These are phyloP conservation scores for Goniomonas avonlea DNA, from an alignment of 78 protist genomes.

Conservation along the genomic window DNA sequence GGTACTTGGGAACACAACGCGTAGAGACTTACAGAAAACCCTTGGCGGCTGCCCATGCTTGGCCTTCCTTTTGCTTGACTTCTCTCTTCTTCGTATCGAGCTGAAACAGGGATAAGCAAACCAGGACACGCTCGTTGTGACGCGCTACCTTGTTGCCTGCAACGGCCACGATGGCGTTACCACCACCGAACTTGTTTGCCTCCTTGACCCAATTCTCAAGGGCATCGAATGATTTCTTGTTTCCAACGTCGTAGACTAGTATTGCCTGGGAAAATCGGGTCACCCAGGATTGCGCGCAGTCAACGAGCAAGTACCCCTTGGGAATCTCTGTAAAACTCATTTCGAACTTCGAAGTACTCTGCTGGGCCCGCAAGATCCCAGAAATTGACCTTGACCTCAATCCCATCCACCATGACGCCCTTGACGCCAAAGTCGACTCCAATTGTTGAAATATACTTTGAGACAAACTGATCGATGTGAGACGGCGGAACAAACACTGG, in stretches of 20 bases:
- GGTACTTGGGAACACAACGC: not conserved
- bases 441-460: slow-evolving; percentile 57
- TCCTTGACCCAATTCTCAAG: slow-evolving; percentile 41
- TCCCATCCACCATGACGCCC: not conserved
- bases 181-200: slow-evolving; percentile 23
- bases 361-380: slow-evolving; percentile 61
- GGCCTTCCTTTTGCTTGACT: slow-evolving; percentile 37
- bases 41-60: slow-evolving; percentile 19
- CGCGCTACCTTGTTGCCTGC: slow-evolving; percentile 52
- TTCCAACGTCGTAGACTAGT: slow-evolving; percentile 49
- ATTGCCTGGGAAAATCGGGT: no score
- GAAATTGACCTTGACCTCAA: slow-evolving; percentile 36
- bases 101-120: not conserved
- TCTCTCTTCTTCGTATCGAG: not conserved
- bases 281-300: no score
- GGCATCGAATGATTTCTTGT: slow-evolving; percentile 3
- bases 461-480: slow-evolving; percentile 26
- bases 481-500: not conserved
- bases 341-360: slow-evolving; percentile 45
- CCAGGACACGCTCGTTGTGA: not conserved
- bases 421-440: slow-evolving; percentile 73
- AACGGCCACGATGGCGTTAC: not conserved
- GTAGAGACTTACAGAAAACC: not conserved
- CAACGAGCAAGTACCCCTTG: no score
- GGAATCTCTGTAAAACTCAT: slow-evolving; percentile 60